Conservation (phyloP, 345 rosid genomes). For the Populus alba region DNA sequence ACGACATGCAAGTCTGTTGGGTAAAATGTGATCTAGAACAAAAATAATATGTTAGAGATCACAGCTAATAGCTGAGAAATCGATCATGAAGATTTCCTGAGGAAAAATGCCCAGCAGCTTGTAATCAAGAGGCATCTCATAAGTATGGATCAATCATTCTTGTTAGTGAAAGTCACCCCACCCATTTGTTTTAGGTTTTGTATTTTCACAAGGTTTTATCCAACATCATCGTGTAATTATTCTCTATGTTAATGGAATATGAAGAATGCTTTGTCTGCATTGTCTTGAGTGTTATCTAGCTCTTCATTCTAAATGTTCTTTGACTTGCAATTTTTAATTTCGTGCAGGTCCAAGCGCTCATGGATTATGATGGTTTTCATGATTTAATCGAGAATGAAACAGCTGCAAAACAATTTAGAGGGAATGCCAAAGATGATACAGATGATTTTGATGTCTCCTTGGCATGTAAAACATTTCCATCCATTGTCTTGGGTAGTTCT, state of each 20-base stretch:
- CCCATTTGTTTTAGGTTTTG: background rate
- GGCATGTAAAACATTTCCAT: constrained; percentile 73
- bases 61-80: background rate
- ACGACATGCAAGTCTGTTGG: background rate
- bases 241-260: background rate
- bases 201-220: background rate
- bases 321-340: constrained; percentile 2
- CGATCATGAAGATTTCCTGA: background rate
- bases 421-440: constrained; percentile 31
- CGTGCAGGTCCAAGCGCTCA: constrained; percentile 53
- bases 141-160: background rate
- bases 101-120: background rate
- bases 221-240: background rate
- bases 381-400: constrained; percentile 48
- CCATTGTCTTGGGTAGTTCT: constrained; percentile 64
- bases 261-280: background rate
- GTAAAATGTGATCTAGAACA: background rate
- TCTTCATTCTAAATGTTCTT: background rate
- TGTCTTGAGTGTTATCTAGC: background rate
- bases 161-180: background rate
- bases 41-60: background rate
- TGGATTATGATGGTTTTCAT: constrained; percentile 46
- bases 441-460: constrained; percentile 48
- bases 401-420: constrained; percentile 36
- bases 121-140: background rate